These are phyloP conservation scores for Phylloporus scabripes DNA, from an alignment of 768 basidiomycete species.

Conservation along the genomic window DNA sequence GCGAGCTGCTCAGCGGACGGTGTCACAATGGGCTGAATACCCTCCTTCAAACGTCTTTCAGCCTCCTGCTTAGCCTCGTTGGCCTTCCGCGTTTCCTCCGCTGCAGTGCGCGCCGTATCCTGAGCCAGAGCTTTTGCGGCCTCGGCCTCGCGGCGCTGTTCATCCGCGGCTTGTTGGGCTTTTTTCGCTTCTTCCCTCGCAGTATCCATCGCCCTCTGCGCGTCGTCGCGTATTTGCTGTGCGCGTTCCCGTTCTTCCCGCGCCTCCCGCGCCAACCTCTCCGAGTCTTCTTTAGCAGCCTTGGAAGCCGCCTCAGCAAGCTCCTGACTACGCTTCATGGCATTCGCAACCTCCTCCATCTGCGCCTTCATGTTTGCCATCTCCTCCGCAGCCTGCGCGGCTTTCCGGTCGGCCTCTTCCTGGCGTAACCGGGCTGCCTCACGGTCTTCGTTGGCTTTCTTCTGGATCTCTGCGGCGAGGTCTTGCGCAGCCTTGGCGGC, in stretches of 20 bases:
- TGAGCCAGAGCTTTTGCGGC: conserved; percentile 16
- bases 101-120: conserved; percentile 6
- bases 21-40: conserved; percentile 20
- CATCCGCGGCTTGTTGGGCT: conserved; percentile 12
- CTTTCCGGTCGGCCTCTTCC: conserved; percentile 7
- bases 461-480: background rate
- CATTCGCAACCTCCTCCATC: conserved; percentile 8
- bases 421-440: conserved; percentile 3
- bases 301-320: conserved; percentile 8
- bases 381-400: conserved; percentile 3
- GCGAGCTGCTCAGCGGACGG: conserved; percentile 11
- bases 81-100: conserved; percentile 15
- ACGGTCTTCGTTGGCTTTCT: conserved; percentile 11
- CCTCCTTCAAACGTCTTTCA: conserved; percentile 15
- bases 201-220: conserved; percentile 8
- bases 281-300: conserved; percentile 16
- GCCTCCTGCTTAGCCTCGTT: conserved; percentile 14
- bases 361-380: conserved; percentile 5
- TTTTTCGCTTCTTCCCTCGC: conserved; percentile 12
- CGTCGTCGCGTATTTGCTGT: conserved; percentile 12
- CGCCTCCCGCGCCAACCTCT: conserved; percentile 8
- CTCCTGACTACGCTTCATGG: conserved; percentile 2
- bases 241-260: conserved; percentile 13
- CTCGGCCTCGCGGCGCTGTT: conserved; percentile 17
- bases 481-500: conserved; percentile 5